phyloP scores from a whole-genome alignment of 306 rosid species.

The Echinosophora koreensis region DNA sequence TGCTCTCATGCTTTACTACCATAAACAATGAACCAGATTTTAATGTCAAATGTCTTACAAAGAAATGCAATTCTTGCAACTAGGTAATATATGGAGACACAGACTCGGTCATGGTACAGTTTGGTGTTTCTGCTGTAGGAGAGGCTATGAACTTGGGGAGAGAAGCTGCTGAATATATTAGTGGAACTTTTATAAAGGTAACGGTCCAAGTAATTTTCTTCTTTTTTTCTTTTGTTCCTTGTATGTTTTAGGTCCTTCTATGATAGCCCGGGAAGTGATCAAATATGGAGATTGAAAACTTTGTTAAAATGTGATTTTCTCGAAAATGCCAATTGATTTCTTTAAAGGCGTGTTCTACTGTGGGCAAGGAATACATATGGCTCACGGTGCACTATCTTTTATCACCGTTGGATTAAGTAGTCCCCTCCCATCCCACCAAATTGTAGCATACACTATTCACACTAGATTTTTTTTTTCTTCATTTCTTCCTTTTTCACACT shows the following conservation, averaged over 20 bases:
- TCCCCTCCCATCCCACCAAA: no score
- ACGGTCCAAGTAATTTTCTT: conserved; percentile 29
- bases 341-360: no score
- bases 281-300: conserved; percentile 17
- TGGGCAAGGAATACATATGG: no score
- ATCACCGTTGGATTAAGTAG: no score
- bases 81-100: conserved; percentile 98
- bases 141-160: conserved; percentile 90
- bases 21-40: conserved; percentile 25
- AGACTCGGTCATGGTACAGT: conserved; percentile 97
- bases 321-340: no score
- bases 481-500: no score
- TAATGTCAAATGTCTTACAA: conserved; percentile 30
- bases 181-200: conserved; percentile 84
- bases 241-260: conserved; percentile 14
- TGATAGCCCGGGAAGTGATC: conserved; percentile 12
- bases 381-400: no score
- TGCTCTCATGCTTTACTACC: conserved; percentile 23
- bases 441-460: no score
- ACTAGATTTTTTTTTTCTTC: no score
- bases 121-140: conserved; percentile 83
- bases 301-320: neutral
- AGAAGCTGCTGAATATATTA: conserved; percentile 94
- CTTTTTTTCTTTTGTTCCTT: conserved; percentile 18
- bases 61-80: conserved; percentile 41